Base-by-base conservation (phyloP, 805 yeast genomes). In the Diddensiella santjacobensis region DNA sequence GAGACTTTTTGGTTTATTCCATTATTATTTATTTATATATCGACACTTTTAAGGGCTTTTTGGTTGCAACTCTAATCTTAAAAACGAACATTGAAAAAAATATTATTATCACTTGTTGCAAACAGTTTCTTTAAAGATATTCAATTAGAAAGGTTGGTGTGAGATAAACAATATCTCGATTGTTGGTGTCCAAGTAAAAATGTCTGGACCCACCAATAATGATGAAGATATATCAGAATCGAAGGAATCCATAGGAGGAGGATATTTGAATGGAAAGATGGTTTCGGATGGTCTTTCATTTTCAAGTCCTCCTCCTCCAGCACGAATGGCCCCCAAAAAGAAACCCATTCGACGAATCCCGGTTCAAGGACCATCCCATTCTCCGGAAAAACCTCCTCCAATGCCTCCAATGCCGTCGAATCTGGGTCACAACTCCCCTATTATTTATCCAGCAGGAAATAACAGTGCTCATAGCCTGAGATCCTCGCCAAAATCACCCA, bases 311-410 rank as follows among this genome's bases (percentile, higher is more conserved):
- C 38, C 38, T 8, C 38, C 38, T 10, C 53, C 49, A 22, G 49
- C 50, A 19, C 51, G 52, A 3, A 52, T 40, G n/a, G 48, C 41
- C 8, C 30, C 45, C 18, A 47, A 48, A 29, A 46, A 56, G 13
- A 53, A 44, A 39, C 57, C 57, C 10, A 53, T 54, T 3, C 40
- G 37, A 10, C 45, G 56, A 10, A 40, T 44, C 18, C 57, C 57
- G 11, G 53, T 53, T 8, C 38, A 17, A 6, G 17, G 46, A 26
- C 11, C 38, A 15, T 35, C 15, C 6, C 8, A 13, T 17, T 35
- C 38, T 6, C 38, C 38, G 15, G 38, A 17, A 35, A 13, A 41
- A 26, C 31, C 31, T 8, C 31, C 29, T 17, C 23, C 18, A 3
- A 39, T 22, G 30, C 37, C 37, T 11, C 47, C 49, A 8, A 35